Base-by-base conservation (phyloP, 2,329 filamentous ascomycete species). In the Colletotrichum gigasporum region DNA sequence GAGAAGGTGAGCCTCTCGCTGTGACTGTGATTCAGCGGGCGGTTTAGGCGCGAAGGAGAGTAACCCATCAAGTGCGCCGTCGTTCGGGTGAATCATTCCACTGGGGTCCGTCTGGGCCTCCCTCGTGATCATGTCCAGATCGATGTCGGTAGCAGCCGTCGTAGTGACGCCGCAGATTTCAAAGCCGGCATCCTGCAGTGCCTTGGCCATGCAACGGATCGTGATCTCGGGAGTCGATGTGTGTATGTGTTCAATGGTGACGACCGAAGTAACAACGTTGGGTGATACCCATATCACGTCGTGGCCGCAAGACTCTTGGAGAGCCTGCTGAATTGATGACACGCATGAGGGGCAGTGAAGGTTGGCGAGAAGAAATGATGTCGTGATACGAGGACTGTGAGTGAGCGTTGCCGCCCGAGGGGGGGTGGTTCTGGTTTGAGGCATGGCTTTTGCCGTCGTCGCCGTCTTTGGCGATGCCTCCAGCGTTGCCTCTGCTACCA, bases 281-380 rank as follows among this genome's bases (percentile, higher is more conserved):
- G 90, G 86, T 67, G 89, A 90, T 28, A 92, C 85, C 78, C 86
- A 88, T 57, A 72, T 80, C 79, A 80, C 79, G 71, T 73, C 85
- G 78, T 71, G 75, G 55, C 69, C 72, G 69, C 78, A 85, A 18
- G 75, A 74, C 44, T 80, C 82, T 63, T 74, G 80, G 63, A 93
- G 78, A 63, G 85, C 82, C 56, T 84, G 79, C 71, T 87, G 83
- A 72, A 94, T 92, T 69, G 84, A 82, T 34, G 86, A 84, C 51
- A 92, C 87, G 74, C 91, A 94, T 65, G 90, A 91, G 12, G 90
- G 88, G 78, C 91, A 93, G 77, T 94, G 91, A n/a, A 94, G 82
- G 75, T 94, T 93, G 66, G 84, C 86, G 69, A 94, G 80, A 66
- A 93, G 82, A 71, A 90, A 87, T 32, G 86, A 89, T 2, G 87